phyloP scores from a whole-genome alignment of 257 asterid genomes.

The Solanum sitiens region DNA sequence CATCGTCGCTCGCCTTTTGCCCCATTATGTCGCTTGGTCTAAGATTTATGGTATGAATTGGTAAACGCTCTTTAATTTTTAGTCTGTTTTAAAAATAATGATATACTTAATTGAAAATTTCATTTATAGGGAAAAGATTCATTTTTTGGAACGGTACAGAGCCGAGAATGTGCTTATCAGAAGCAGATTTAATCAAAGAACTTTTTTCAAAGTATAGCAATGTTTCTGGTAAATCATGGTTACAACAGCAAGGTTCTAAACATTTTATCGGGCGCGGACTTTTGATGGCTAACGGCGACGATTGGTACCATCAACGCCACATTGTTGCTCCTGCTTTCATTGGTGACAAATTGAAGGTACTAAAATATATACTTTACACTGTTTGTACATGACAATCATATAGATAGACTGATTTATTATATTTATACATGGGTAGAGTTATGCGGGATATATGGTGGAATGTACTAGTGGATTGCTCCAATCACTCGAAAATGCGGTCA shows the following conservation, averaged over 20 bases:
- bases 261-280: constrained; percentile 85
- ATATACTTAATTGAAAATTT: neutral
- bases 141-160: constrained; percentile 78
- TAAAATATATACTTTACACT: no score
- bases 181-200: constrained; percentile 55
- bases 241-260: constrained; percentile 72
- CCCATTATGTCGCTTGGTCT: constrained; percentile 78
- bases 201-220: constrained; percentile 54
- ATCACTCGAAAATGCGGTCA: constrained; percentile 22
- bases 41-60: constrained; percentile 31
- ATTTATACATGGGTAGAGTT: constrained; percentile 29
- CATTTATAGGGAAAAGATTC: constrained; percentile 54
- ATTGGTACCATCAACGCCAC: constrained; percentile 86
- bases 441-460: constrained; percentile 75
- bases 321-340: constrained; percentile 89
- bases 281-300: constrained; percentile 85
- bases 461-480: constrained; percentile 57
- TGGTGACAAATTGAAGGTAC: constrained; percentile 75
- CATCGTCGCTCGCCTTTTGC: constrained; percentile 73
- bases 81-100: neutral
- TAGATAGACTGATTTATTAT: neutral
- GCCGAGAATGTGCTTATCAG: constrained; percentile 77
- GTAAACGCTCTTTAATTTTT: neutral
- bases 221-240: constrained; percentile 78
- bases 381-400: no score